Evolutionary conservation across 345 rosid species (phyloP).

Genomic region (Cardamine occulta): DNA sequence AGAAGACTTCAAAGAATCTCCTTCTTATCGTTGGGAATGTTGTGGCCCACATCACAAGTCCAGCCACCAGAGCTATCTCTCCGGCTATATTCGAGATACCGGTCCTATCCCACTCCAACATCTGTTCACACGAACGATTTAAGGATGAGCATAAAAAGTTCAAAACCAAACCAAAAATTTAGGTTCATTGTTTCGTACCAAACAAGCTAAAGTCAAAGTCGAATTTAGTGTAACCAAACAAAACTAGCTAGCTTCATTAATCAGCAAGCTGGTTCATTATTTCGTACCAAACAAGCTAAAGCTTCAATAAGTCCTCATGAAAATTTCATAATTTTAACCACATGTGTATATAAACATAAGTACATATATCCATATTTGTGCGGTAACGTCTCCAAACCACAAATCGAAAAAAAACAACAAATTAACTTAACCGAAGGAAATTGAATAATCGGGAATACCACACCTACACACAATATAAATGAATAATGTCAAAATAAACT

Average conservation of each 20-base stretch:
- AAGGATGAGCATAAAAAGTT: not conserved
- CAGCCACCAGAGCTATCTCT: conserved; percentile 60
- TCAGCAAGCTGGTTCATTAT: not conserved
- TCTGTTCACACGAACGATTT: conserved; percentile 39
- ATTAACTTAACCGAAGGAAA: not conserved
- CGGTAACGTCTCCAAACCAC: not conserved
- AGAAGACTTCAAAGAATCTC: conserved; percentile 74
- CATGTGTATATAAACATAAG: not conserved
- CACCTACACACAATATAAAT: not conserved
- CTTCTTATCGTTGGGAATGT: conserved; percentile 57
- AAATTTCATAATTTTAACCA: not conserved
- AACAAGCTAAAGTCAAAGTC: not conserved
- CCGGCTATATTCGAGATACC: conserved; percentile 65
- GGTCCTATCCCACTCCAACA: conserved; percentile 53
- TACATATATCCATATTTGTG: no score
- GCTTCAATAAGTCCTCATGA: not conserved
- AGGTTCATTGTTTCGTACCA: not conserved
- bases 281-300: conserved; percentile 6
- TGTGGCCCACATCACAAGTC: conserved; percentile 70
- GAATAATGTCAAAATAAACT: not conserved
- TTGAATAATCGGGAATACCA: not conserved
- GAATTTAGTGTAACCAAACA: not conserved
- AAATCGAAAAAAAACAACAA: not conserved
- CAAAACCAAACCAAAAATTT: not conserved
- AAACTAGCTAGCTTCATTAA: conserved; percentile 1